Evolutionary conservation across 768 basidiomycete species (phyloP).

Genomic region (Hericium alpestre): DNA sequence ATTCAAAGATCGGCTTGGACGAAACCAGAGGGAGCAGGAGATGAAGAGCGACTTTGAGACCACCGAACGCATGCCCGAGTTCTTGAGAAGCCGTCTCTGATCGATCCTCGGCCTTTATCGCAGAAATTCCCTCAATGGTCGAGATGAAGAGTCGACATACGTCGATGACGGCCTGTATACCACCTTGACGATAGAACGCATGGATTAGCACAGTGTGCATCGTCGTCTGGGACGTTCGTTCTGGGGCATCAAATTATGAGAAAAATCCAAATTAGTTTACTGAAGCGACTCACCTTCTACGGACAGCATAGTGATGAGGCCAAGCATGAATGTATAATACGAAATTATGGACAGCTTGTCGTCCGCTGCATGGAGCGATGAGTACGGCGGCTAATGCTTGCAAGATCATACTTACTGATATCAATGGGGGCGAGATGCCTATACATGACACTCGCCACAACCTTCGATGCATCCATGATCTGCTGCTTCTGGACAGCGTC

Average conservation of each 20-base stretch:
- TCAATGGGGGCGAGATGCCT: conserved; percentile 50
- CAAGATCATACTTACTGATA: conserved; percentile 33
- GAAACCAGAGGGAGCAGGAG: conserved; percentile 69
- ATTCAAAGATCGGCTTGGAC: conserved; percentile 74
- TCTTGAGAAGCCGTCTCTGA: conserved; percentile 48
- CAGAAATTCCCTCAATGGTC: conserved; percentile 45
- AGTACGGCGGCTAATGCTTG: not conserved
- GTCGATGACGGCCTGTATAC: conserved; percentile 55
- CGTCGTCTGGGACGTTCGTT: conserved; percentile 61
- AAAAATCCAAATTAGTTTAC: not conserved
- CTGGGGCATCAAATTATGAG: conserved; percentile 28
- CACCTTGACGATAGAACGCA: conserved; percentile 61
- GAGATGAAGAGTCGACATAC: conserved; percentile 44
- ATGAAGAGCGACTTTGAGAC: conserved; percentile 71
- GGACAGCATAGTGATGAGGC: conserved; percentile 39
- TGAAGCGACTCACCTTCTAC: conserved; percentile 41
- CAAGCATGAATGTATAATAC: conserved; percentile 46
- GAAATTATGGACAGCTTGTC: conserved; percentile 35
- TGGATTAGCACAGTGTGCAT: conserved; percentile 77
- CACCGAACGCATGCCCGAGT: conserved; percentile 67
- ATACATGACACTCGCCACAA: conserved; percentile 64
- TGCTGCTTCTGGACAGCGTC: conserved; percentile 71
- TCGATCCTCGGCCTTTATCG: conserved; percentile 44
- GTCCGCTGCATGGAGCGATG: conserved; percentile 14
- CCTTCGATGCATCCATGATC: conserved; percentile 55